Evolutionary conservation across 768 basidiomycete species (phyloP), one percentile per base, ranked within the genome.

Genomic region (Plicaturopsis crispa): DNA sequence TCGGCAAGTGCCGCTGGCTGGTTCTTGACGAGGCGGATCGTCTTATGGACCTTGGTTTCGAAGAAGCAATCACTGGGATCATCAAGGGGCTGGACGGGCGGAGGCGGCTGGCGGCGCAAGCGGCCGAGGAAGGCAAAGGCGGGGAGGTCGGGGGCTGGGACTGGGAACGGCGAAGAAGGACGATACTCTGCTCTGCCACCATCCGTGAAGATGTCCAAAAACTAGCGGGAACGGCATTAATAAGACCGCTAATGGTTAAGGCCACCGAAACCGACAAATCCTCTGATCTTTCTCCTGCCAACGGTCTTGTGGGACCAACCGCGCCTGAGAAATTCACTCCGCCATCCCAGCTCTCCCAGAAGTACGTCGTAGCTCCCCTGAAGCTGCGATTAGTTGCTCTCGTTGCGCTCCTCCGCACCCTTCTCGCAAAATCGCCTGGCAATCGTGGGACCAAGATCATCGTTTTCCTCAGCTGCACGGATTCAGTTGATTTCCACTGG

Each of bases 401-500:
- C 16, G 69, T 97, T 22, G 84, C 94, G 4, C 69, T 97, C 8
- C 65, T 98, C 17, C 80, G 96, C 17, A 75, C 78, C 5, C 67
- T 94, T n/a, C 66, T 92, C 20, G 65, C 81, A 4, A 75, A 81
- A 57, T 66, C 73, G 17, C 68, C 66, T 48, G 59, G 59, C 30
- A 68, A 56, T 21, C 65, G 66, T 30, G 73, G 74, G 8, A 69
- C 70, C 30, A 90, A 87, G 59, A 76, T 96, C 39, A 90, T 99
- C 33, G 90, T 99, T 4, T 99, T 99, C 61, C 65, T 99, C 44
- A 94, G 87, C 48, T 97, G 91, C 51, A 98, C 92, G 4, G 94
- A 97, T 59, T 93, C 96, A 3, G 96, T 99, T 13, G 94, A 99
- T 57, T 97, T 90, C 52, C 91, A 94, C 54, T 98, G 90, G 89